phyloP scores from a whole-genome alignment of 2,329 filamentous ascomycete genomes.

The Ilyonectria robusta region DNA sequence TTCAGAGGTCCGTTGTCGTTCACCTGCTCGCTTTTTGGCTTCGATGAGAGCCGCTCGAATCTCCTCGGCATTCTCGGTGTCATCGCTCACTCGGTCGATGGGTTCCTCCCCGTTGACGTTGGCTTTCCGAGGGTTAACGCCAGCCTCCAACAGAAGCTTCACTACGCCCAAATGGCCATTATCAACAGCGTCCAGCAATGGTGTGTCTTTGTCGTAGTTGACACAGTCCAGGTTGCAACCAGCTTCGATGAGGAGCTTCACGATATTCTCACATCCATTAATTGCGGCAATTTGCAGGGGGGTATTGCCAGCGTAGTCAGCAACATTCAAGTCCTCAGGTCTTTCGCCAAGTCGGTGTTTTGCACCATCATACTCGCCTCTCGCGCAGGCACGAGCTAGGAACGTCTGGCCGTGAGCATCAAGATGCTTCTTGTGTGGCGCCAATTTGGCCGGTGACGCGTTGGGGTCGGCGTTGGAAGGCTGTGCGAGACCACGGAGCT shows the following conservation, averaged over 20 bases:
- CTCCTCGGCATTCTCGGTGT: slow-evolving; percentile 83
- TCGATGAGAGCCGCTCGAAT: slow-evolving; percentile 79
- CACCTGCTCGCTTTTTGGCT: slow-evolving; percentile 69
- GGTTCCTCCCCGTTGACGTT: slow-evolving; percentile 96
- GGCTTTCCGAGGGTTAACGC: slow-evolving; percentile 90
- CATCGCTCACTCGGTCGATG: slow-evolving; percentile 83
- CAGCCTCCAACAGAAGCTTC: slow-evolving; percentile 84
- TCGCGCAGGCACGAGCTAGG: slow-evolving; percentile 90
- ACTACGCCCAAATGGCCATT: slow-evolving; percentile 94
- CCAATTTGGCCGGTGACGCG: slow-evolving; percentile 77
- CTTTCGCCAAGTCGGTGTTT: slow-evolving; percentile 82
- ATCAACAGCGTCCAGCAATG: slow-evolving; percentile 94
- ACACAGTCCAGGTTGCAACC: slow-evolving; percentile 87
- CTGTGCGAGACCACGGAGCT: slow-evolving; percentile 68
- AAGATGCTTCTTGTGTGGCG: slow-evolving; percentile 85
- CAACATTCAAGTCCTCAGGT: slow-evolving; percentile 88
- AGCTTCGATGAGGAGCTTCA: slow-evolving; percentile 86
- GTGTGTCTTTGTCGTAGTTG: slow-evolving; percentile 89
- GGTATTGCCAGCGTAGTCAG: slow-evolving; percentile 96
- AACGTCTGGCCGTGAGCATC: slow-evolving; percentile 94
- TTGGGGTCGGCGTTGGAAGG: slow-evolving; percentile 71
- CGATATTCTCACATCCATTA: slow-evolving; percentile 88
- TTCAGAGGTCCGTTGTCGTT: slow-evolving; percentile 70
- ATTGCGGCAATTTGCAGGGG: slow-evolving; percentile 94
- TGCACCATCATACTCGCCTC: slow-evolving; percentile 84